Percentiles rank a stretch among this genome's conserved stretches.
phyloP scores from a whole-genome alignment of 441 rosid species.

The Lepidium campestre region DNA sequence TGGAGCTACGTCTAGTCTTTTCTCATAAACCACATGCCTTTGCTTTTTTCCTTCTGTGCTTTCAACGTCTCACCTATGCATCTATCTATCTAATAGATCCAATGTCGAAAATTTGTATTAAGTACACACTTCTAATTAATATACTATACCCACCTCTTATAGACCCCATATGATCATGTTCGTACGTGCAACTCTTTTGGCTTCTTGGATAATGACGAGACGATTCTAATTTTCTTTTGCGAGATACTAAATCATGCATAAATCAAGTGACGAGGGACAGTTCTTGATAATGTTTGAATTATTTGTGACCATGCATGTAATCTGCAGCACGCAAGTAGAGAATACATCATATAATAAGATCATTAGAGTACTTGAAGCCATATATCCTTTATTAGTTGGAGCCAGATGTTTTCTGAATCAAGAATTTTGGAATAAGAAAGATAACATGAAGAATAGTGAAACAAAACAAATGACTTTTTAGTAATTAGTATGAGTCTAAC shows the following conservation, averaged over 20 bases:
- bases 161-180: conserved; percentile 16
- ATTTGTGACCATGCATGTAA: background rate
- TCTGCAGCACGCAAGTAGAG: background rate
- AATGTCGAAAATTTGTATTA: background rate
- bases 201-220: background rate
- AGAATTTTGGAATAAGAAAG: background rate
- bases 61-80: conserved; percentile 28
- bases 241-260: background rate
- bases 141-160: background rate
- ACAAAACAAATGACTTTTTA: background rate
- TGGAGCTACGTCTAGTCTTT: conserved; percentile 32
- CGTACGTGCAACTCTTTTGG: conserved; percentile 17
- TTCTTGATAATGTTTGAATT: background rate
- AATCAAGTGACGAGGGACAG: background rate
- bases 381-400: background rate
- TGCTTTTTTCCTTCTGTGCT: conserved; percentile 26
- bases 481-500: too few species aligned
- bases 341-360: background rate
- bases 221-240: background rate
- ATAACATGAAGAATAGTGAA: conserved; percentile 1
- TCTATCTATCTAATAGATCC: background rate
- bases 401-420: background rate
- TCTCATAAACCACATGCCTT: conserved; percentile 31
- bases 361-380: background rate
- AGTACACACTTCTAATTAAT: background rate